Percentiles rank a stretch among this genome's conserved stretches.
Conservation (phyloP, 31 red algal species). For the Odonthalia washingtoniensis region DNA sequence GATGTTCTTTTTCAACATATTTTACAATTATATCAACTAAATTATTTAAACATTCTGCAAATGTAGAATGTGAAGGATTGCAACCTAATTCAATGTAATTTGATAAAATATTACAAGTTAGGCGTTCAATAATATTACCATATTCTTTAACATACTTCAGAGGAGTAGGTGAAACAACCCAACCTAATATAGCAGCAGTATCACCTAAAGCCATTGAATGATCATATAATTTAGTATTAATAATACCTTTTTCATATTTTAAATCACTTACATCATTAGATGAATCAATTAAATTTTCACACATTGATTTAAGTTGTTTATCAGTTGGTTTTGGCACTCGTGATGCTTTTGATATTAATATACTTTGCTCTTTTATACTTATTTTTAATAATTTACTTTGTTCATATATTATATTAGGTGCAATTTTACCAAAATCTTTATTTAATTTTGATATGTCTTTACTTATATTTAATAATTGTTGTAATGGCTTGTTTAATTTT, state of each 20-base stretch:
- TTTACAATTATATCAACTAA: slow-evolving; percentile 70
- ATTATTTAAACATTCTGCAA: slow-evolving; percentile 74
- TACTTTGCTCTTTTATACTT: slow-evolving; percentile 61
- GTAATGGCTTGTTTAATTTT: slow-evolving; percentile 21
- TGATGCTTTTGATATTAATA: slow-evolving; percentile 61
- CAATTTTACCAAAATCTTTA: slow-evolving; percentile 59
- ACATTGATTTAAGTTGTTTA: slow-evolving; percentile 56
- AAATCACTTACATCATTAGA: slow-evolving; percentile 68
- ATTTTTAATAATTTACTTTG: slow-evolving; percentile 65
- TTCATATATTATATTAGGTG: slow-evolving; percentile 44
- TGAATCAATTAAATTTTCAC: slow-evolving; percentile 59
- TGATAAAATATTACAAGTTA: slow-evolving; percentile 78
- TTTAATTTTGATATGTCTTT: slow-evolving; percentile 41
- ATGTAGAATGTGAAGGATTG: slow-evolving; percentile 81
- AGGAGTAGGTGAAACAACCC: slow-evolving; percentile 83
- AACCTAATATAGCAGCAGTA: slow-evolving; percentile 75
- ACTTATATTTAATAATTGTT: slow-evolving; percentile 51
- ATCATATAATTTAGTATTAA: slow-evolving; percentile 5
- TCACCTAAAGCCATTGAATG: slow-evolving; percentile 82
- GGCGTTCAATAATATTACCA: slow-evolving; percentile 69
- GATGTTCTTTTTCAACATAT: slow-evolving; percentile 86
- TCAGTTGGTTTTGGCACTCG: slow-evolving; percentile 76
- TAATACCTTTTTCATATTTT: slow-evolving; percentile 66
- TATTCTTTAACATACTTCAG: slow-evolving; percentile 86
- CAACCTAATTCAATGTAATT: slow-evolving; percentile 89